These are phyloP conservation scores for Coelastrella sp. DNA, from an alignment of 139 green algal species.

Conservation along the genomic window DNA sequence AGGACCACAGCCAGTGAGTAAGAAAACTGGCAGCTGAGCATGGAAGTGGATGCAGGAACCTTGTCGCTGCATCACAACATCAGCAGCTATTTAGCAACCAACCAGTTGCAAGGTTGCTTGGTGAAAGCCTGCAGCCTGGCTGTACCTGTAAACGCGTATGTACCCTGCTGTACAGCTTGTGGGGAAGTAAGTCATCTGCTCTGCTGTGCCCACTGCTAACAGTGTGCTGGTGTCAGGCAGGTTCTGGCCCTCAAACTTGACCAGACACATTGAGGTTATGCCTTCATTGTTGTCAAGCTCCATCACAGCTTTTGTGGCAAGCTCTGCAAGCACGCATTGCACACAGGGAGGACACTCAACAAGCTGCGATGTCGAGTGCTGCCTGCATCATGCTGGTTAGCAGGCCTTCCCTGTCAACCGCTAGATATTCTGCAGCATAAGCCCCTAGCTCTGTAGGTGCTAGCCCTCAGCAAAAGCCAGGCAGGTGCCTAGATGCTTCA, in stretches of 20 bases:
- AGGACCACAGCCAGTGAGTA: too few relatives aligned
- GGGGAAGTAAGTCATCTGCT: constrained; percentile 90
- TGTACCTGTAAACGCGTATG: constrained; percentile 46
- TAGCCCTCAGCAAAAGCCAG: too few relatives aligned
- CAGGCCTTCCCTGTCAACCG: too few relatives aligned
- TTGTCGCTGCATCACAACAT: too few relatives aligned
- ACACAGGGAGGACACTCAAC: background rate
- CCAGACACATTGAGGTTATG: constrained; percentile 81
- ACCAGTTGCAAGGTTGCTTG: background rate
- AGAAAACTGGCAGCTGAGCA: too few relatives aligned
- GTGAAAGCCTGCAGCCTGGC: too few relatives aligned
- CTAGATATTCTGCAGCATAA: too few relatives aligned
- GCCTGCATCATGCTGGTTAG: too few relatives aligned
- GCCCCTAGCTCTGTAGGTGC: too few relatives aligned
- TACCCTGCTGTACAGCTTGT: constrained; percentile 59
- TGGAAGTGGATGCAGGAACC: too few relatives aligned
- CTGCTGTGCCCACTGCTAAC: constrained; percentile 88
- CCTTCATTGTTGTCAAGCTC: constrained; percentile 94
- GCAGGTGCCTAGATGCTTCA: too few relatives aligned
- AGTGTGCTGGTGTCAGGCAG: constrained; percentile 55
- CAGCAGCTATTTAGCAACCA: too few relatives aligned
- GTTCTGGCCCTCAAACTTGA: constrained; percentile 68
- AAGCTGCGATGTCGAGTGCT: background rate
- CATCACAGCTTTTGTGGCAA: constrained; percentile 65
- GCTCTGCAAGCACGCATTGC: background rate